These are phyloP conservation scores for Volvox africanus DNA, from an alignment of 139 green algal species.

Conservation along the genomic window DNA sequence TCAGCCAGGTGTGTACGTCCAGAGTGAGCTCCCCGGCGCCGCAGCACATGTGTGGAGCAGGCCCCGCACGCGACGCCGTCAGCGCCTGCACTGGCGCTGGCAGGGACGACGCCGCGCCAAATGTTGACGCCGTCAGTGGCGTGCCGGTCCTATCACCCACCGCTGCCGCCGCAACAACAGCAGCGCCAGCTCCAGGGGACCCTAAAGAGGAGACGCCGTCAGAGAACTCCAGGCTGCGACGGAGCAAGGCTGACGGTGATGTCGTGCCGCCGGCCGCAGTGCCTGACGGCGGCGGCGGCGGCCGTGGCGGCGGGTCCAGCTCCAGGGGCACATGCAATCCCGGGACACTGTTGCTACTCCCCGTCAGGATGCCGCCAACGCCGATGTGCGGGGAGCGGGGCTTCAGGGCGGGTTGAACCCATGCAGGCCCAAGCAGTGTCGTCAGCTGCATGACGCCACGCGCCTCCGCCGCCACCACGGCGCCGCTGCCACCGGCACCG, in stretches of 20 bases:
- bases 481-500: too few relatives aligned
- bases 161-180: background rate
- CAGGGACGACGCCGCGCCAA: background rate
- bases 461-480: background rate
- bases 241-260: background rate
- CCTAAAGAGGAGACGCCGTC: background rate
- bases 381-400: conserved; percentile 36
- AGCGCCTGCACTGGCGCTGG: background rate
- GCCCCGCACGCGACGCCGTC: background rate
- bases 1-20: conserved; percentile 23
- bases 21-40: conserved; percentile 19
- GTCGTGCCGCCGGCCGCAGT: background rate
- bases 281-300: background rate
- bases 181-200: background rate
- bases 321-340: conserved; percentile 30
- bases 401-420: background rate
- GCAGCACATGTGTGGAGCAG: conserved; percentile 5
- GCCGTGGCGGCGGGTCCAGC: background rate
- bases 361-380: conserved; percentile 20
- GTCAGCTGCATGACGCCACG: conserved; percentile 19
- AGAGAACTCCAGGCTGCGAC: background rate
- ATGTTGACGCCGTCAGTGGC: background rate
- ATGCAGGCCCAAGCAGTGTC: conserved; percentile 4
- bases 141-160: background rate
- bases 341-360: conserved; percentile 19